These are phyloP conservation scores for Cydonia oblonga DNA, from an alignment of 331 rosid species.

Conservation along the genomic window DNA sequence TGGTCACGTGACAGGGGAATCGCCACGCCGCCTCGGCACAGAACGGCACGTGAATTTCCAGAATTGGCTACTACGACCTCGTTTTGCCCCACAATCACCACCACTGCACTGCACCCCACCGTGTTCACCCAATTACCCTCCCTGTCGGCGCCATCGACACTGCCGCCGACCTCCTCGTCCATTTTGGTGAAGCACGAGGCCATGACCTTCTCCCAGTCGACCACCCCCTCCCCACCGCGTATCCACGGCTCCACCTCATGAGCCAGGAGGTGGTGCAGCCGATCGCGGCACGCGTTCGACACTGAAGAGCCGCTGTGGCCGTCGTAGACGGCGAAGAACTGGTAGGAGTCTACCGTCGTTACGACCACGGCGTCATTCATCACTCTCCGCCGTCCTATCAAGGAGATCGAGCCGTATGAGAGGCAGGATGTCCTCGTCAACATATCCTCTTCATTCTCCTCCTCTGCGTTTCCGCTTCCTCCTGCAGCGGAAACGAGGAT, in stretches of 20 bases:
- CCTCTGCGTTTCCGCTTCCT: background rate
- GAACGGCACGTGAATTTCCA: constrained; percentile 55
- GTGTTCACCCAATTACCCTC: constrained; percentile 9
- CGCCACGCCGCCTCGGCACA: constrained; percentile 37
- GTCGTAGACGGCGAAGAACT: constrained; percentile 51
- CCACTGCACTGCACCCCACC: constrained; percentile 49
- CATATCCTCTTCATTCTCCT: background rate
- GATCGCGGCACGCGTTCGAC: constrained; percentile 51
- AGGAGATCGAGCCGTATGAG: constrained; percentile 40
- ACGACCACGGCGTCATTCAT: constrained; percentile 55
- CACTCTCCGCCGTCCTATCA: constrained; percentile 43
- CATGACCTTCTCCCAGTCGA: constrained; percentile 45
- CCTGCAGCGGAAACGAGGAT: background rate
- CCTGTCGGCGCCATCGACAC: background rate
- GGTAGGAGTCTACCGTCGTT: background rate
- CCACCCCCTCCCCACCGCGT: background rate
- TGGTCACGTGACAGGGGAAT: constrained; percentile 55
- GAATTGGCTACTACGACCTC: constrained; percentile 51
- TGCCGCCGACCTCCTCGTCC: constrained; percentile 37
- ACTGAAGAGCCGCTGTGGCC: constrained; percentile 50
- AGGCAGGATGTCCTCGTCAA: background rate
- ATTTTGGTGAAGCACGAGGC: constrained; percentile 39
- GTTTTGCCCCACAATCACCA: constrained; percentile 31
- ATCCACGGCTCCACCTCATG: constrained; percentile 22
- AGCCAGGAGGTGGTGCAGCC: constrained; percentile 39